Conservation (phyloP, 306 rosid species). For the Prunus armeniaca region DNA sequence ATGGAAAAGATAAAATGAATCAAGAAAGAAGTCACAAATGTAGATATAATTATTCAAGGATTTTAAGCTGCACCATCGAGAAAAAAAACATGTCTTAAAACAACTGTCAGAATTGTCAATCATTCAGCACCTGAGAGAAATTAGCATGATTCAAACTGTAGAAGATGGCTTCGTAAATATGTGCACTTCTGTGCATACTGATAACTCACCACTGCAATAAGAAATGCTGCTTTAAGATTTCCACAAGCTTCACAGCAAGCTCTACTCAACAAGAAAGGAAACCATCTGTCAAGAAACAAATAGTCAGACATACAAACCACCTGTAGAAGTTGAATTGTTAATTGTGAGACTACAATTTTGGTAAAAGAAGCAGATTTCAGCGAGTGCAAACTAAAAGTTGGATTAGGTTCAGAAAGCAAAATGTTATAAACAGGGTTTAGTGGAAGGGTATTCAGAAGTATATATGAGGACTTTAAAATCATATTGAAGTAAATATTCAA, state of each 20-base stretch:
- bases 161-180: not conserved
- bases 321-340: not conserved
- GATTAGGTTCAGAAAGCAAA: not conserved
- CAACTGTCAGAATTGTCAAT: not conserved
- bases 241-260: constrained; percentile 99
- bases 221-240: constrained; percentile 98
- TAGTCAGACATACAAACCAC: constrained; percentile 22
- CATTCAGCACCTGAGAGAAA: not conserved
- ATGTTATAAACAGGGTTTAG: not conserved
- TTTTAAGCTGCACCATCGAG: not conserved
- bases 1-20: not conserved
- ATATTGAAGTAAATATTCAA: not conserved
- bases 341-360: not conserved
- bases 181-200: not conserved
- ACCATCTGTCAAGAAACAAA: constrained; percentile 66
- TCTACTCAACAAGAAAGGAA: constrained; percentile 78
- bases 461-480: not conserved
- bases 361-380: not conserved
- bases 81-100: not conserved
- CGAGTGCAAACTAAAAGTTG: constrained; percentile 1
- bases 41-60: not conserved
- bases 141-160: not conserved
- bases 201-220: constrained; percentile 90
- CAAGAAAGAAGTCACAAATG: not conserved
- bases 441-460: not conserved